These are phyloP conservation scores for Fusarium sp. DNA, from an alignment of 2,329 filamentous ascomycete genomes.

Conservation along the genomic window DNA sequence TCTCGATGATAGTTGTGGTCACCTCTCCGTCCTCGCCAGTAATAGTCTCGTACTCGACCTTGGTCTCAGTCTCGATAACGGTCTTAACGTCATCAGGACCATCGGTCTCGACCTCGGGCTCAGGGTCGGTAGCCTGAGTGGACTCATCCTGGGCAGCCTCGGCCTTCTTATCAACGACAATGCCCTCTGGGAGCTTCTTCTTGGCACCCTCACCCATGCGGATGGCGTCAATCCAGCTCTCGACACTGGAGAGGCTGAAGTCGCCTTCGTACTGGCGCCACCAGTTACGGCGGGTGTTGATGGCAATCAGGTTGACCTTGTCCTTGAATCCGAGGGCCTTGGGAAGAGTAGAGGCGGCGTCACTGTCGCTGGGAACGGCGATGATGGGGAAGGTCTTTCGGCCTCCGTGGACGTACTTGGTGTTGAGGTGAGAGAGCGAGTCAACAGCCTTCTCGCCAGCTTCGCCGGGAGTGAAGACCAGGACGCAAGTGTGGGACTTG, in stretches of 20 bases:
- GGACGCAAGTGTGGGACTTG: slow-evolving; percentile 84
- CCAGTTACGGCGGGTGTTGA: slow-evolving; percentile 89
- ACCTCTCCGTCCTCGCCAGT: not conserved
- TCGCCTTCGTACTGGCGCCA: slow-evolving; percentile 78
- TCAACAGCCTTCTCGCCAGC: slow-evolving; percentile 67
- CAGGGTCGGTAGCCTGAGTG: slow-evolving; percentile 43
- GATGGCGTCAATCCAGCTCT: slow-evolving; percentile 91
- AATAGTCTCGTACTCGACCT: slow-evolving; percentile 22
- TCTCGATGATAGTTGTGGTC: slow-evolving; percentile 15
- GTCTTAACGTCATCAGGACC: slow-evolving; percentile 42
- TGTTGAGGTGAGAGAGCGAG: slow-evolving; percentile 77
- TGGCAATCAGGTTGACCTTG: slow-evolving; percentile 77
- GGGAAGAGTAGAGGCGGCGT: slow-evolving; percentile 56
- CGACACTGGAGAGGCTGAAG: slow-evolving; percentile 71
- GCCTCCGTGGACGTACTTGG: slow-evolving; percentile 76
- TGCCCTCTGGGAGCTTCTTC: slow-evolving; percentile 74
- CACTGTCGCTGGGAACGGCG: slow-evolving; percentile 69
- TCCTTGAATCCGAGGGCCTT: slow-evolving; percentile 67
- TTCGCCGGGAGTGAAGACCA: slow-evolving; percentile 74
- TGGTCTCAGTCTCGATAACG: slow-evolving; percentile 37
- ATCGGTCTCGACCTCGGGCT: slow-evolving; percentile 41
- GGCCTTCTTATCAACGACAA: slow-evolving; percentile 58
- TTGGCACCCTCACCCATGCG: slow-evolving; percentile 88
- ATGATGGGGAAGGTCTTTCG: slow-evolving; percentile 86
- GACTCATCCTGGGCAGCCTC: slow-evolving; percentile 13